Evolutionary conservation across 805 yeast genomes (phyloP).

Genomic region (Millerago galiae): DNA sequence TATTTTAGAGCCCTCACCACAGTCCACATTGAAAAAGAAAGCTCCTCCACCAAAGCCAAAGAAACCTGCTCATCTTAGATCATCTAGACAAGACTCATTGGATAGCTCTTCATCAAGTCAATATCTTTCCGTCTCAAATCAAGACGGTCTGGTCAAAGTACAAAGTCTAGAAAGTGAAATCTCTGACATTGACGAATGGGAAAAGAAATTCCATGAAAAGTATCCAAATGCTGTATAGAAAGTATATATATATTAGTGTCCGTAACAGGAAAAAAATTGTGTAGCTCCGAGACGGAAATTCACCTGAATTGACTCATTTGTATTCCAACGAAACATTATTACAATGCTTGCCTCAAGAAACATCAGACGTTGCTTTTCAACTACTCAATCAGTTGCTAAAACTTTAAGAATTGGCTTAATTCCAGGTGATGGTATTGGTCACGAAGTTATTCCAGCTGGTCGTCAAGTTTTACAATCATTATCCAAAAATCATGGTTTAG

Average conservation of each 20-base stretch:
- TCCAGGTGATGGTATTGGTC: conserved; percentile 98
- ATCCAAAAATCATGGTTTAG: conserved; percentile 66
- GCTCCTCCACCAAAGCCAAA: conserved; percentile 59
- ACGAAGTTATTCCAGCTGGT: conserved; percentile 98
- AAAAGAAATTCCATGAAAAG: conserved; percentile 47
- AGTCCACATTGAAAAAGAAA: conserved; percentile 17
- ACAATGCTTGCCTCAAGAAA: conserved; percentile 2
- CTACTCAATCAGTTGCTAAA: conserved; percentile 31
- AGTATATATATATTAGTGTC: not conserved
- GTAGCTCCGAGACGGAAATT: not conserved
- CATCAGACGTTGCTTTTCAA: conserved; percentile 26
- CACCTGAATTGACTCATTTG: not conserved
- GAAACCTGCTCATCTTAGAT: conserved; percentile 51
- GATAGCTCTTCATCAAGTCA: not conserved
- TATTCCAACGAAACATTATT: not conserved
- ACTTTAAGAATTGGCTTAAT: conserved; percentile 63
- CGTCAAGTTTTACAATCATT: conserved; percentile 77
- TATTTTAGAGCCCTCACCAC: conserved; percentile 7
- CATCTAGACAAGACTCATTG: conserved; percentile 9
- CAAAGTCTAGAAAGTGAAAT: conserved; percentile 21
- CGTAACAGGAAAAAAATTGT: not conserved
- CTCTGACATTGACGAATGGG: conserved; percentile 54
- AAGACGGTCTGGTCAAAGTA: conserved; percentile 8
- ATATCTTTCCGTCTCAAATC: conserved; percentile 2
- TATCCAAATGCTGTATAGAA: conserved; percentile 50